Percentiles rank a stretch among this genome's conserved stretches.
These are phyloP conservation scores for Aureococcus anophagefferens DNA, from an alignment of 108 stramenopile species.

Conservation along the genomic window DNA sequence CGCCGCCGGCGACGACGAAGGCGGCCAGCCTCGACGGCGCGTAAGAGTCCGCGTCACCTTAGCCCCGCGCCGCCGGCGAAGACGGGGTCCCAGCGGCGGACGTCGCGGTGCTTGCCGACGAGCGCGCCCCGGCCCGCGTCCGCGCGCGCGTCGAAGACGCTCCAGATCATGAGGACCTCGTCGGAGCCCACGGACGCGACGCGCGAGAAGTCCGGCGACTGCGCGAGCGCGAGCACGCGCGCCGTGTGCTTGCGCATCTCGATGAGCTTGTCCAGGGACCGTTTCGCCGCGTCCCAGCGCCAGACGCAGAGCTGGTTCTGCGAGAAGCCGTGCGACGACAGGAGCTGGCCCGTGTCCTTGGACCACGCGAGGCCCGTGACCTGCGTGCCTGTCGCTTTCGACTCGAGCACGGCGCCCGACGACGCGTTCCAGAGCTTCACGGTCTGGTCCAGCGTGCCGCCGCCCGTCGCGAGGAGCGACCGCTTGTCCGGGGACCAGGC, in stretches of 20 bases:
- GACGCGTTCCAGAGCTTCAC: slow-evolving; percentile 49
- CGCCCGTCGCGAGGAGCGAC: slow-evolving; percentile 46
- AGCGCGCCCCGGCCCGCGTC: no score
- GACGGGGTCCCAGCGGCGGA: no score
- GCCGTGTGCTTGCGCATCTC: slow-evolving; percentile 44
- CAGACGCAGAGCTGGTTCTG: slow-evolving; percentile 43
- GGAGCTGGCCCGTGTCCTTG: slow-evolving; percentile 34
- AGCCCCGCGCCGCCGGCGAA: no score
- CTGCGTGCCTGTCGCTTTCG: slow-evolving; percentile 42
- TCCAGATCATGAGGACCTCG: slow-evolving; percentile 59
- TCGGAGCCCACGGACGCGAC: slow-evolving; percentile 45
- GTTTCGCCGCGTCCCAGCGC: slow-evolving; percentile 35
- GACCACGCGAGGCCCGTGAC: slow-evolving; percentile 50
- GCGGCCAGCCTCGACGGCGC: no score
- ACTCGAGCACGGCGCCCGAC: slow-evolving; percentile 21
- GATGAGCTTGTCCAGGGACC: slow-evolving; percentile 41
- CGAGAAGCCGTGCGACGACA: slow-evolving; percentile 51
- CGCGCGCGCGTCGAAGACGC: slow-evolving; percentile 34
- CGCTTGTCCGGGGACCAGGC: slow-evolving; percentile 52
- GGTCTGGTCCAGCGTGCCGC: slow-evolving; percentile 43
- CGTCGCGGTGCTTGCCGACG: no score
- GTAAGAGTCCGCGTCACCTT: no score
- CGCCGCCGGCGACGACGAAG: no score
- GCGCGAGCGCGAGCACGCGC: slow-evolving; percentile 54
- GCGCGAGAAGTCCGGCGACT: slow-evolving; percentile 46